Evolutionary conservation across 2,329 filamentous ascomycete genomes (phyloP), one percentile per base, ranked within the genome.

Genomic region (Talaromyces sp.): DNA sequence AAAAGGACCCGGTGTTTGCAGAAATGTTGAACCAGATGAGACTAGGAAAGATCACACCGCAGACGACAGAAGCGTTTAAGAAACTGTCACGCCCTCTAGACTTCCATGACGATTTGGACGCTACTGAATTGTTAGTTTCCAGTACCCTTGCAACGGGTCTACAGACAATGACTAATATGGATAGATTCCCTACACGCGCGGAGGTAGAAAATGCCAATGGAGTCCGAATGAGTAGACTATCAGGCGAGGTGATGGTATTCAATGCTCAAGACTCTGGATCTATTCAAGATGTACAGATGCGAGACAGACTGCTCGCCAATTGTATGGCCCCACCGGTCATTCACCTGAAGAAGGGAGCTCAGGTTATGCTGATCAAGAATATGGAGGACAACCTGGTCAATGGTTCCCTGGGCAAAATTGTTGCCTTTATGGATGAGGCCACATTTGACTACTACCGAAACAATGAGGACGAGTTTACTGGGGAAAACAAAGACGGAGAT

Each of bases 361-460:
- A 99, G 75, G 96, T 99, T 52, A 99, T 99, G 95, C 83, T 99
- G n/a, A 97, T 99, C 83, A 99, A 99, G 78, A 99, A 99, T 72
- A 89, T 98, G 80, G 95, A 99, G 73, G 92, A 97, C 45, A 89
- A 87, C 0, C 84, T 99, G 0, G 95, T 98, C 70, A 99, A 99
- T 73, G 95, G 95, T 4, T 96, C 94, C 0, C 83, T 99, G 10
- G 95, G 95, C 27, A 93, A 90, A 67, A 90, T 99, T 4, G 84
- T 89, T 13, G 87, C 85, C 6, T 96, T 97, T 77, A 93, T 93
- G 89, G 87, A 84, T 61, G 86, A 90, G 69, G 80, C 81, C 50
- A 85, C 82, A 33, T 90, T 89, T 69, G 85, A 85, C 61, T 75
- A 82, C 50, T 88, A 87, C 71, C 80, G 82, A 33, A 79, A 83